These are phyloP conservation scores for Nicotiana knightiana DNA, from an alignment of 257 asterid species.

Conservation along the genomic window DNA sequence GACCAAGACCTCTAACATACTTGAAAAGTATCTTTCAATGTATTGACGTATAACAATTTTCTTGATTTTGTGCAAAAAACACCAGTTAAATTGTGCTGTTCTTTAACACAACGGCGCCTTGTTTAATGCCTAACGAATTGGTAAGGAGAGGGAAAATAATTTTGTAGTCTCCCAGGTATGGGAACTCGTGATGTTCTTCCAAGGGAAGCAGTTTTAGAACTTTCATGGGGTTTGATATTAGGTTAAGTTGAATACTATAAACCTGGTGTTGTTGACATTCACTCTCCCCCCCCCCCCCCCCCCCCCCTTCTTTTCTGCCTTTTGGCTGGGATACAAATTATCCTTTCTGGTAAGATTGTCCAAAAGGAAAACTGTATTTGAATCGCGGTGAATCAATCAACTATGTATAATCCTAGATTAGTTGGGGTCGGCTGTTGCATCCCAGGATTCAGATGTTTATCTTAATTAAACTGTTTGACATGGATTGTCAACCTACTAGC, in stretches of 20 bases:
- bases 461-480: neutral
- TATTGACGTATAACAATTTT: neutral
- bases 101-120: neutral
- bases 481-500: neutral
- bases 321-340: neutral
- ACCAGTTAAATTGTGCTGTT: neutral
- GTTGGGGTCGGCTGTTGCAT: neutral
- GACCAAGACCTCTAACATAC: neutral
- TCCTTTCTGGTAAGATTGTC: neutral
- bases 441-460: neutral
- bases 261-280: neutral
- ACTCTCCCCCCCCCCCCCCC: neutral
- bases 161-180: neutral
- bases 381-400: neutral
- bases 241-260: neutral
- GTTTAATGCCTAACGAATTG: neutral
- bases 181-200: neutral
- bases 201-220: neutral
- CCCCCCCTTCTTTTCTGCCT: neutral
- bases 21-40: neutral
- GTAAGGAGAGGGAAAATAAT: neutral
- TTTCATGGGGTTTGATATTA: neutral
- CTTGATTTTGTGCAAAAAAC: neutral
- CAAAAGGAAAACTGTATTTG: neutral
- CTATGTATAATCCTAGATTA: neutral